phyloP scores from a whole-genome alignment of 768 basidiomycete species.

The Goffeauzyma gilvescens region DNA sequence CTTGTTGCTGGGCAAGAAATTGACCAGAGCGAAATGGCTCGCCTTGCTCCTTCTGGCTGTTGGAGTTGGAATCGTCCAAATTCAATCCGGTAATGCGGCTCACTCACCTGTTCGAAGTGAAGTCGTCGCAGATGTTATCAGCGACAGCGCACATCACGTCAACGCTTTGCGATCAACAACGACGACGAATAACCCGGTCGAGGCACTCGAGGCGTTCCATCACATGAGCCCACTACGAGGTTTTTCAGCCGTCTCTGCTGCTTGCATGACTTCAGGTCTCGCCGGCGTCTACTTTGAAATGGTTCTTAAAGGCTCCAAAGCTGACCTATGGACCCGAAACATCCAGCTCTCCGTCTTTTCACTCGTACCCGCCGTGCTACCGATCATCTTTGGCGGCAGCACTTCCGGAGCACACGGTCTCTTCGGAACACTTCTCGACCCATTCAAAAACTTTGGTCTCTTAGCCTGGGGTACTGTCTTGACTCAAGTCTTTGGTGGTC shows the following conservation, averaged over 20 bases:
- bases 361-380: slow-evolving; percentile 65
- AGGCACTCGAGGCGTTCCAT: too few species aligned
- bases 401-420: slow-evolving; percentile 21
- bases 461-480: slow-evolving; percentile 84
- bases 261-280: slow-evolving; percentile 87
- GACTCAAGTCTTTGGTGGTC: slow-evolving; percentile 76
- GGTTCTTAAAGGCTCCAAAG: slow-evolving; percentile 74
- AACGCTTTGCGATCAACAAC: too few species aligned
- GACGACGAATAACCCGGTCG: too few species aligned
- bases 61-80: slow-evolving; percentile 79
- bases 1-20: slow-evolving; percentile 53
- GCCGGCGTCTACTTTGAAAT: slow-evolving; percentile 98
- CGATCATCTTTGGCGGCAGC: slow-evolving; percentile 43
- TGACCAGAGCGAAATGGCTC: slow-evolving; percentile 61
- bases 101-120: slow-evolving; percentile 4
- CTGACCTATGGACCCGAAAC: slow-evolving; percentile 90
- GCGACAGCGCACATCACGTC: neutral
- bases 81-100: slow-evolving; percentile 42
- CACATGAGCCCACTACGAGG: slow-evolving; percentile 70
- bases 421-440: slow-evolving; percentile 25
- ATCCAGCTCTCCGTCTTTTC: slow-evolving; percentile 90
- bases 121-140: neutral
- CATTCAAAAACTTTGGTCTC: slow-evolving; percentile 68
- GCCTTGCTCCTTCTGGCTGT: slow-evolving; percentile 66
- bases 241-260: slow-evolving; percentile 69